Evolutionary conservation across 2,329 filamentous ascomycete species (phyloP).

Genomic region (Penicillium rolfsii): DNA sequence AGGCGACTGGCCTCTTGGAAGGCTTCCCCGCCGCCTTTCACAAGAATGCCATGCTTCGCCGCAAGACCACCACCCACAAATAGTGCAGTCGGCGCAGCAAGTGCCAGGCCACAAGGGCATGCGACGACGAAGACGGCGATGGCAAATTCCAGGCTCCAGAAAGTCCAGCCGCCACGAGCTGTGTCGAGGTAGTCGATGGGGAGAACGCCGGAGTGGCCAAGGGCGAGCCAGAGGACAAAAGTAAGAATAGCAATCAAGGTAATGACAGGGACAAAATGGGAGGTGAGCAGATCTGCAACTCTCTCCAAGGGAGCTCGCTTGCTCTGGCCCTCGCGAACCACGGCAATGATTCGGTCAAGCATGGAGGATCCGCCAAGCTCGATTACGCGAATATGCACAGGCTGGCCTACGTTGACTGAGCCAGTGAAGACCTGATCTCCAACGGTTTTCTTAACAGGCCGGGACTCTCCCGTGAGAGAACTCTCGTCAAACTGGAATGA

Average conservation of each 20-base stretch:
- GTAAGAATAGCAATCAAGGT: slow-evolving; percentile 53
- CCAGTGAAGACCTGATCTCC: slow-evolving; percentile 52
- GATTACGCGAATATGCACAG: slow-evolving; percentile 49
- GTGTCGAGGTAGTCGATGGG: slow-evolving; percentile 56
- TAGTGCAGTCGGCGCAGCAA: slow-evolving; percentile 84
- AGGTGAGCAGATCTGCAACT: slow-evolving; percentile 52
- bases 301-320: slow-evolving; percentile 54
- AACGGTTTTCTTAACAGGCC: slow-evolving; percentile 46
- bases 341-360: slow-evolving; percentile 54
- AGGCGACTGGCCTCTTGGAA: slow-evolving; percentile 81
- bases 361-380: slow-evolving; percentile 53
- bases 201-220: slow-evolving; percentile 49
- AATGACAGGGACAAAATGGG: slow-evolving; percentile 55
- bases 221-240: slow-evolving; percentile 52
- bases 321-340: slow-evolving; percentile 55
- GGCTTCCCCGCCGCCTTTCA: slow-evolving; percentile 81
- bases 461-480: slow-evolving; percentile 70
- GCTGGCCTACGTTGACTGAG: slow-evolving; percentile 53
- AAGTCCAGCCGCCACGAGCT: slow-evolving; percentile 55
- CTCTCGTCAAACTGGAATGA: slow-evolving; percentile 82
- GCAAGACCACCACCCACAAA: slow-evolving; percentile 82
- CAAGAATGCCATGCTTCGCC: slow-evolving; percentile 77
- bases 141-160: slow-evolving; percentile 64
- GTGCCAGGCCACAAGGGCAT: slow-evolving; percentile 79
- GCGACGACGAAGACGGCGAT: slow-evolving; percentile 87